A percentile compares a stretch with the other conserved stretches of the same genome.
These are phyloP conservation scores for Pythium scleroteichum DNA, from an alignment of 352 stramenopile genomes.

Conservation along the genomic window DNA sequence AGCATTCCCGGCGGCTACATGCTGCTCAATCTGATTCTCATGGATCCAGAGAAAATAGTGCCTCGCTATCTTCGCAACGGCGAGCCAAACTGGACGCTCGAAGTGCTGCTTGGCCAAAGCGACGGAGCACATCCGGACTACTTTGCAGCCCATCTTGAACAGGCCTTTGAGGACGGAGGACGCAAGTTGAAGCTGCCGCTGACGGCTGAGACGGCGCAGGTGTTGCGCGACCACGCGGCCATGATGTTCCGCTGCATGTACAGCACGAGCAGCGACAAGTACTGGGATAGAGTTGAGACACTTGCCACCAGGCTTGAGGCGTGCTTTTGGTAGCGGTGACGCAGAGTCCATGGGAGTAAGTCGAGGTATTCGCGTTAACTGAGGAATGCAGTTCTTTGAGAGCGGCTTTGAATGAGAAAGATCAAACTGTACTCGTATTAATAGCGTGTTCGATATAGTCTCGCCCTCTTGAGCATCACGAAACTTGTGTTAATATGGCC, in stretches of 20 bases:
- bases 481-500: no score
- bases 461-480: no score
- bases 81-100: background rate
- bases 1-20: constrained; percentile 23
- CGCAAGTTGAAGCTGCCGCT: constrained; percentile 27
- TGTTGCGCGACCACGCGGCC: constrained; percentile 30
- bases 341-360: no score
- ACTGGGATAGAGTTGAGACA: no score
- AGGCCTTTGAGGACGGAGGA: constrained; percentile 25
- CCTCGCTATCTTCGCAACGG: constrained; percentile 16
- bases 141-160: background rate
- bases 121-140: constrained; percentile 3
- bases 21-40: constrained; percentile 36
- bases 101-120: background rate
- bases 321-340: no score
- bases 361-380: no score
- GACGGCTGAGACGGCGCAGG: constrained; percentile 23
- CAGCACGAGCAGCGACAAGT: constrained; percentile 32
- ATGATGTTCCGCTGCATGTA: constrained; percentile 34
- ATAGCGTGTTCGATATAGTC: no score
- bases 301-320: no score
- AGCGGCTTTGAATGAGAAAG: no score
- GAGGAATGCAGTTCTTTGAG: no score
- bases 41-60: constrained; percentile 28
- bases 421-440: no score